These are phyloP conservation scores for Apiotrichum laibachii DNA, from an alignment of 1,284 basidiomycete genomes.

Conservation along the genomic window DNA sequence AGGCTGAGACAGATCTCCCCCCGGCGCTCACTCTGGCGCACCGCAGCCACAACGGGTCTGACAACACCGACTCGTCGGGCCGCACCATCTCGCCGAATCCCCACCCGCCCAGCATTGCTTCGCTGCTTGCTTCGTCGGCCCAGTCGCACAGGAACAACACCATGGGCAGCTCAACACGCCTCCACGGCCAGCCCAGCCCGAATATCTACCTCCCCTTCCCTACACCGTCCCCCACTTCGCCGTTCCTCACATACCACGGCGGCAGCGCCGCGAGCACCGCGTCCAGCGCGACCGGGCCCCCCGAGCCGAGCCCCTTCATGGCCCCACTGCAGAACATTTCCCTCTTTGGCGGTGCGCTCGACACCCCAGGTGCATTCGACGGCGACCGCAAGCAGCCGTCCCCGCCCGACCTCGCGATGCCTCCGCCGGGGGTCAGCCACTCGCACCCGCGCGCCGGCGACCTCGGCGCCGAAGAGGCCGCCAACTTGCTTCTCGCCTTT, in stretches of 20 bases:
- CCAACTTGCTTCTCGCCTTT: slow-evolving; percentile 45
- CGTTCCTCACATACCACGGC: slow-evolving; percentile 37
- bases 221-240: slow-evolving; percentile 47
- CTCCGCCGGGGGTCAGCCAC: background rate
- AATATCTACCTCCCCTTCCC: slow-evolving; percentile 49
- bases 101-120: slow-evolving; percentile 15
- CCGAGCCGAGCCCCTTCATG: slow-evolving; percentile 44
- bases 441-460: slow-evolving; percentile 11
- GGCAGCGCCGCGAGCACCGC: slow-evolving; percentile 10
- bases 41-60: slow-evolving; percentile 8
- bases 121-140: slow-evolving; percentile 11
- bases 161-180: slow-evolving; percentile 12
- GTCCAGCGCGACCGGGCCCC: slow-evolving; percentile 19
- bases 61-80: slow-evolving; percentile 8
- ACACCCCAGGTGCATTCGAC: slow-evolving; percentile 23
- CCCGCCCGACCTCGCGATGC: slow-evolving; percentile 20
- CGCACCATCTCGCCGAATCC: slow-evolving; percentile 14
- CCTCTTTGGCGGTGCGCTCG: slow-evolving; percentile 39
- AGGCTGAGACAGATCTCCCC: slow-evolving; percentile 37
- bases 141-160: slow-evolving; percentile 4
- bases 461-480: slow-evolving; percentile 44
- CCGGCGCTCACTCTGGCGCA: slow-evolving; percentile 33
- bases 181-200: slow-evolving; percentile 24
- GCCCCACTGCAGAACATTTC: slow-evolving; percentile 41
- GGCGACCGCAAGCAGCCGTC: slow-evolving; percentile 16